phyloP scores from a whole-genome alignment of 2,329 filamentous ascomycete genomes.

The Penicillium sp. region DNA sequence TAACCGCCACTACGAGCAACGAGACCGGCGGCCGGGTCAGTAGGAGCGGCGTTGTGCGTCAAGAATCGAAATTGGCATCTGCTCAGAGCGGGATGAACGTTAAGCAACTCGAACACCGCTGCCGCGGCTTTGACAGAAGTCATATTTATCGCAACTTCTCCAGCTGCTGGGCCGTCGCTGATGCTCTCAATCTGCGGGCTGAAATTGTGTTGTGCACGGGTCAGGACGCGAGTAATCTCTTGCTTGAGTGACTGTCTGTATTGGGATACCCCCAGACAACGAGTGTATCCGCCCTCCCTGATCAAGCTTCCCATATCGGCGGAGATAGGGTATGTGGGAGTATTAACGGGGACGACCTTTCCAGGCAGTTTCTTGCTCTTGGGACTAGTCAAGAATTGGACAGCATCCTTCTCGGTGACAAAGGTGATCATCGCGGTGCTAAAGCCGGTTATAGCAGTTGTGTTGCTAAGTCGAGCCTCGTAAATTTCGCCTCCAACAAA shows the following conservation, averaged over 20 bases:
- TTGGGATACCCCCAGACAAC: slow-evolving; percentile 30
- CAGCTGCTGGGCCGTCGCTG: slow-evolving; percentile 19
- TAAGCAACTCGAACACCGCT: slow-evolving; percentile 20
- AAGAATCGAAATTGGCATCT: slow-evolving; percentile 26
- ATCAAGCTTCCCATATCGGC: slow-evolving; percentile 28
- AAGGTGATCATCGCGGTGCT: slow-evolving; percentile 39
- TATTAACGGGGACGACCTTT: slow-evolving; percentile 31
- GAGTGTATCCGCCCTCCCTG: slow-evolving; percentile 29
- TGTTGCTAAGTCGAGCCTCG: slow-evolving; percentile 36
- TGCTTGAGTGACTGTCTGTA: slow-evolving; percentile 15
- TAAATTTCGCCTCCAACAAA: slow-evolving; percentile 33
- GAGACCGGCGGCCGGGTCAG: not conserved
- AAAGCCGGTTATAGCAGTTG: slow-evolving; percentile 32
- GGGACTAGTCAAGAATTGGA: slow-evolving; percentile 24
- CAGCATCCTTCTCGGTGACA: slow-evolving; percentile 30
- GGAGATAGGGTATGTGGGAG: slow-evolving; percentile 38
- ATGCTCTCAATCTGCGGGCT: slow-evolving; percentile 23
- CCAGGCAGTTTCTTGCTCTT: slow-evolving; percentile 21
- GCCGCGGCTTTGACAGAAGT: slow-evolving; percentile 28
- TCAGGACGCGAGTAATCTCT: slow-evolving; percentile 19
- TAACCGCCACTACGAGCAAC: not conserved
- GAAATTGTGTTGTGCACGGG: slow-evolving; percentile 10
- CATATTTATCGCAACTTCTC: slow-evolving; percentile 24
- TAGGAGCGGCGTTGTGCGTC: slow-evolving; percentile 5
- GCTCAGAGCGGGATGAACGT: slow-evolving; percentile 18